Percentiles rank a stretch among this genome's conserved stretches.
Evolutionary conservation across 345 rosid genomes (phyloP).

Genomic region (Murraya koenigii): DNA sequence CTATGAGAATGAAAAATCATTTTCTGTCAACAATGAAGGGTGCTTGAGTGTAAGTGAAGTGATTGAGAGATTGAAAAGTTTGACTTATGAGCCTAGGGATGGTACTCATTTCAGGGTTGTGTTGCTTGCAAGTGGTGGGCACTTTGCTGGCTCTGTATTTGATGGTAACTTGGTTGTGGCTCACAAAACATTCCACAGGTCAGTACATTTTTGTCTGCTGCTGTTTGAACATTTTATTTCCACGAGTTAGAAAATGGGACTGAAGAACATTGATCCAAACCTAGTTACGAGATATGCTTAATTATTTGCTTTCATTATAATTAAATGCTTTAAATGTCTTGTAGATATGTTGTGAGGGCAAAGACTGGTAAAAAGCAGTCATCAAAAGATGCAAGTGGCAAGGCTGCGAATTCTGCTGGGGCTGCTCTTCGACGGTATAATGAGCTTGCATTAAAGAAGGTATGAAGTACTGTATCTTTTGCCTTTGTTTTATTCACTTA

Average conservation of each 20-base stretch:
- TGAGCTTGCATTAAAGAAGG: slow-evolving; percentile 94
- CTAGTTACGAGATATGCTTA: neutral
- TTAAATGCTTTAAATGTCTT: slow-evolving; percentile 17
- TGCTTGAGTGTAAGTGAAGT: slow-evolving; percentile 47
- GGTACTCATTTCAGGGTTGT: slow-evolving; percentile 48
- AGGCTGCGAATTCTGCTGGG: slow-evolving; percentile 87
- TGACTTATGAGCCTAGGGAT: slow-evolving; percentile 45
- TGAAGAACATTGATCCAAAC: neutral
- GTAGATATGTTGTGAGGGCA: slow-evolving; percentile 94
- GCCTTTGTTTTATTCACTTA: neutral
- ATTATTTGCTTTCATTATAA: slow-evolving; percentile 12
- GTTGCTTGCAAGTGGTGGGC: slow-evolving; percentile 90
- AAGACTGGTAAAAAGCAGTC: slow-evolving; percentile 98
- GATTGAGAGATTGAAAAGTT: slow-evolving; percentile 51
- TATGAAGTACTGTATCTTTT: slow-evolving; percentile 17
- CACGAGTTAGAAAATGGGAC: neutral
- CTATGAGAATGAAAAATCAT: slow-evolving; percentile 34
- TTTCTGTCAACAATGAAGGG: slow-evolving; percentile 8
- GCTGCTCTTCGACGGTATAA: slow-evolving; percentile 95
- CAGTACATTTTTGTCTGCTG: slow-evolving; percentile 4
- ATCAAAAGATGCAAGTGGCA: slow-evolving; percentile 82
- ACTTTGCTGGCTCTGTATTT: slow-evolving; percentile 86
- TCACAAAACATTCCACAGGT: slow-evolving; percentile 97
- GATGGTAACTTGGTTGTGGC: slow-evolving; percentile 67
- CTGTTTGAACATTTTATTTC: neutral